Percentiles rank a stretch among this genome's conserved stretches.
phyloP scores from a whole-genome alignment of 768 basidiomycete genomes.

The Suillus variegatus region DNA sequence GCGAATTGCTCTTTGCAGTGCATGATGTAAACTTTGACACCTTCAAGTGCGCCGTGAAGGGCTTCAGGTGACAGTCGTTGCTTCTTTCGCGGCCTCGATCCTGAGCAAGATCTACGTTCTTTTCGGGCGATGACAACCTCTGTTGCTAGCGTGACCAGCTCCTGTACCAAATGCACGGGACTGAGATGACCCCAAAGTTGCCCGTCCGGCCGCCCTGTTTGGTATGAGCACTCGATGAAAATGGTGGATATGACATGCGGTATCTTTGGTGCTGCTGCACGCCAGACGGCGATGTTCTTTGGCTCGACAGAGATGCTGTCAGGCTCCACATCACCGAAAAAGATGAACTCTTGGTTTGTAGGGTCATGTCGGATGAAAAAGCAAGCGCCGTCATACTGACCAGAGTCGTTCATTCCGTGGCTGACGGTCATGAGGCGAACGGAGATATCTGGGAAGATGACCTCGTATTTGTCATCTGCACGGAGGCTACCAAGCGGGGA shows the following conservation, averaged over 20 bases:
- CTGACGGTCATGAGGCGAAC: conserved; percentile 68
- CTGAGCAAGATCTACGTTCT: conserved; percentile 27
- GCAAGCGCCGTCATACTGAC: conserved; percentile 74
- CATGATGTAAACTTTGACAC: conserved; percentile 73
- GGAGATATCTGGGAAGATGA: conserved; percentile 56
- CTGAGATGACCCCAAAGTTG: conserved; percentile 84
- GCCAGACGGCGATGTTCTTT: conserved; percentile 76
- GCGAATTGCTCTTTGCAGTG: conserved; percentile 83
- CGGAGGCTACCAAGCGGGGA: conserved; percentile 39
- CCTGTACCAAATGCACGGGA: conserved; percentile 76
- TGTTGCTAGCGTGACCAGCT: conserved; percentile 67
- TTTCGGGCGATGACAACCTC: conserved; percentile 58
- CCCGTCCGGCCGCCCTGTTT: conserved; percentile 65
- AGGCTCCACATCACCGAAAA: conserved; percentile 94
- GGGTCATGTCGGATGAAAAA: conserved; percentile 80
- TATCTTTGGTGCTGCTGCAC: conserved; percentile 75
- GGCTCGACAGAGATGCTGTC: conserved; percentile 68
- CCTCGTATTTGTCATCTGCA: conserved; percentile 52
- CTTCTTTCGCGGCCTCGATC: conserved; percentile 34
- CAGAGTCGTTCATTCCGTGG: conserved; percentile 62
- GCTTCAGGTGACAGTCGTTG: conserved; percentile 43
- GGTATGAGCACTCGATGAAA: conserved; percentile 95
- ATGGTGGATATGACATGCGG: conserved; percentile 68
- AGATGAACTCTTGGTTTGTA: conserved; percentile 72
- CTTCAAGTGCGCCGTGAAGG: conserved; percentile 52